Evolutionary conservation across 2,329 filamentous ascomycete genomes (phyloP), one percentile per base, ranked within the genome.

Genomic region (Epichloe amarillans): DNA sequence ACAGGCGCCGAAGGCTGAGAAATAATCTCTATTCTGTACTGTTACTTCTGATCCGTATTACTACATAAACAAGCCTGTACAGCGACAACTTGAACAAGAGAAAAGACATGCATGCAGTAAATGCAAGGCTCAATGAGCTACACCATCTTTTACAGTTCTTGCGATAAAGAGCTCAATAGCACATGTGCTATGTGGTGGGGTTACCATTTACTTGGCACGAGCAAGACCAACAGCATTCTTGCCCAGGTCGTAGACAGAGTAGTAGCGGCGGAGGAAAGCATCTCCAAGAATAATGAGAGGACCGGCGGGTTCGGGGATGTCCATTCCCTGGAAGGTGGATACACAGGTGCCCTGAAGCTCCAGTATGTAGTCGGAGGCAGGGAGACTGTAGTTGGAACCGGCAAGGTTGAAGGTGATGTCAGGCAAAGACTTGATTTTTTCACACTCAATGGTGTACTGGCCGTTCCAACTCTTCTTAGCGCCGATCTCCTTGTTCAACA

Each of bases 401-500:
- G 80, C 82, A 47, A 98, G 82, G 57, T 79, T 90, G 72, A 98
- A 97, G 61, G 84, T 89, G 60, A 98, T 79, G 63, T 97, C 90
- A 57, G 93, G 90, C 48, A 98, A 84, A 56, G 74, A 77, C 65
- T 85, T 79, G 61, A 88, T 86, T 76, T 86, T 89, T 58, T 75
- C 73, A 70, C 93, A 98, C 58, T 97, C 93, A 55, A 98, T 76
- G 14, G 83, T 86, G 79, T 96, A 98, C 75, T 98, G 93, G 62
- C 93, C 93, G 68, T 91, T 95, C 75, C 84, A 98, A 55, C 86
- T 81, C 82, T 97, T 98, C 83, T 94, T 96, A 59, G 93, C 93
- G 57, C 93, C 93, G 56, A 98, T 96, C 75, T 96, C 84, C 72
- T 86, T 84, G 80, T 98, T 98, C 72, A 98, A 77, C 57, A 98